Evolutionary conservation across 306 rosid species (phyloP), one percentile per base, ranked within the genome.

Genomic region (Psophocarpus tetragonolobus): DNA sequence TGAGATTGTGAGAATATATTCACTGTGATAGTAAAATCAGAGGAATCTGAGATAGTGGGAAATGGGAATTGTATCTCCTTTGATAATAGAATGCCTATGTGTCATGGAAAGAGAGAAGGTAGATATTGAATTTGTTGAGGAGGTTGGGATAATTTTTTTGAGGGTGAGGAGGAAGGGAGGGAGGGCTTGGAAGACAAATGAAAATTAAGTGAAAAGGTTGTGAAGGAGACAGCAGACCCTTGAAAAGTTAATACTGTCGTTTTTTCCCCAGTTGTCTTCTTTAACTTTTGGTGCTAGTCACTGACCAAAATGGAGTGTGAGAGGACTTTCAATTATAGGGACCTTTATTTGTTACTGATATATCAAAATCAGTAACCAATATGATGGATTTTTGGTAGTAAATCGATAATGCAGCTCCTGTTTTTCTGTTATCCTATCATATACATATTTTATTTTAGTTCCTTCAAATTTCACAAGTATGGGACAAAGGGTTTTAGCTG

Each of bases 181-280:
- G 70, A 27, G 14, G 2, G 4, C n/a, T 32, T 29, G 57, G 60
- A 39, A 17, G 29, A 27, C 11, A 65, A 5, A 2, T 63, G 30
- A 38, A 33, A 65, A 20, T 65, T 21, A 35, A 23, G 13, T 17
- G 2, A n/a, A 48, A 17, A 45, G 7, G 8, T 68, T 26, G 42
- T 60, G 60, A 68, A 69, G 41, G 42, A 17, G 15, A 15, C 42
- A 69, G 26, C 60, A 69, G 72, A 66, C 21, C 35, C 35, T 66
- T 27, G 2, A 41, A 41, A 11, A 66, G 35, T 66, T 17, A 3
- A 32, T 41, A 66, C 5, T 21, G 11, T 41, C 3, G 1, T 4
- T 8, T 30, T 14, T 30, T 15, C 5, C 38, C 20, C 71, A 21
- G 33, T 20, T 65, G n/a, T n/a, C n/a, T n/a, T n/a, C n/a, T n/a